Percentiles rank a stretch among this genome's conserved stretches.
phyloP scores from a whole-genome alignment of 441 rosid species.

The Syzygium malaccense region DNA sequence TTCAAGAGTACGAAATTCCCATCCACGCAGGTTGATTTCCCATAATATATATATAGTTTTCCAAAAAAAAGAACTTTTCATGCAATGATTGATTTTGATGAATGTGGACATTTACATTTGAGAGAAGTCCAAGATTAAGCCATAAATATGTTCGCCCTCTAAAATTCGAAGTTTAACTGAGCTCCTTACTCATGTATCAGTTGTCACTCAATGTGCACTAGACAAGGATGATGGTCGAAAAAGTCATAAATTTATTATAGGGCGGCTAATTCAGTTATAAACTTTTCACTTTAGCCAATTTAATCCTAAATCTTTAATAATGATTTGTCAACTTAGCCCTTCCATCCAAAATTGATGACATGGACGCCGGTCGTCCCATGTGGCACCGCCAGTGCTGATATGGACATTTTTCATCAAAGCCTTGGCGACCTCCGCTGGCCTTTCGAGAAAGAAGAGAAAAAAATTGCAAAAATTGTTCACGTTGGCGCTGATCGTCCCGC shows the following conservation, averaged over 20 bases:
- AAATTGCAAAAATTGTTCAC: background rate
- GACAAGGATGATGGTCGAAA: background rate
- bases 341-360: background rate
- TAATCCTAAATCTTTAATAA: background rate
- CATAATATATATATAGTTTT: background rate
- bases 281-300: rapidly evolving
- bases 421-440: background rate
- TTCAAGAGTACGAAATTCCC: background rate
- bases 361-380: rapidly evolving
- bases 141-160: background rate
- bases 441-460: background rate
- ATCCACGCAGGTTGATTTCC: background rate
- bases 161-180: background rate
- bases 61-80: background rate
- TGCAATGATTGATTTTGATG: background rate
- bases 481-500: rapidly evolving
- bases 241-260: background rate
- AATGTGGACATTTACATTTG: background rate
- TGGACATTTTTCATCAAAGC: background rate
- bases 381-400: rapidly evolving
- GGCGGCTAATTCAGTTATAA: rapidly evolving
- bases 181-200: background rate
- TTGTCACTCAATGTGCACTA: background rate
- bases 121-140: background rate
- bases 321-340: background rate